These are phyloP conservation scores for Maudiozyma turicensis DNA, from an alignment of 805 yeast species.

Conservation along the genomic window DNA sequence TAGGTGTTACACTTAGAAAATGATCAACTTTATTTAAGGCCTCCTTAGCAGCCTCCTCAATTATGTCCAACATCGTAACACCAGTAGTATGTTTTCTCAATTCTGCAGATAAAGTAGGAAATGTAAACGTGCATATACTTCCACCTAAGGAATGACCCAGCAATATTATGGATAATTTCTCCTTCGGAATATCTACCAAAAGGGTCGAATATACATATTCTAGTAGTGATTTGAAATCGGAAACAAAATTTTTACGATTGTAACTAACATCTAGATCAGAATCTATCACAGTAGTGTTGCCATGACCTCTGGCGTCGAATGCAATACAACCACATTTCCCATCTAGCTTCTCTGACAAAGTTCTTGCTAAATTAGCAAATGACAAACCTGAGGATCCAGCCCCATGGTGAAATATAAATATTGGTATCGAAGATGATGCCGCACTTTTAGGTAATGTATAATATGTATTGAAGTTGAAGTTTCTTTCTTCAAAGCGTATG, in stretches of 20 bases:
- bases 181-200: conserved; percentile 4
- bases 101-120: conserved; percentile 19
- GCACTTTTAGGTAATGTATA: conserved; percentile 41
- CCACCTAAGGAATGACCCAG: conserved; percentile 95
- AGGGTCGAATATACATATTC: conserved; percentile 27
- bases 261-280: conserved; percentile 28
- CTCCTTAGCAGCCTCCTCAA: conserved; percentile 80
- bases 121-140: conserved; percentile 55
- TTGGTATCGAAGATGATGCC: conserved; percentile 31
- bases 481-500: conserved; percentile 9
- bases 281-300: conserved; percentile 34
- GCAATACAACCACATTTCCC: conserved; percentile 53
- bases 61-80: conserved; percentile 75
- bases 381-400: conserved; percentile 87
- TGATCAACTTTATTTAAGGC: conserved; percentile 57
- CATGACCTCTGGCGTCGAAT: conserved; percentile 85
- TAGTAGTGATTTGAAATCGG: conserved; percentile 49
- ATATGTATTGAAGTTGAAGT: conserved; percentile 41
- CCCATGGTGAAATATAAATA: conserved; percentile 82
- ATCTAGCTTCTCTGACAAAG: conserved; percentile 25
- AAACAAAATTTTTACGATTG: conserved; percentile 41
- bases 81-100: conserved; percentile 42
- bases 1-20: conserved; percentile 62
- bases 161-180: conserved; percentile 36
- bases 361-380: conserved; percentile 46